These are phyloP conservation scores for Phytophthora pinifolia DNA, from an alignment of 352 stramenopile species.

Conservation along the genomic window DNA sequence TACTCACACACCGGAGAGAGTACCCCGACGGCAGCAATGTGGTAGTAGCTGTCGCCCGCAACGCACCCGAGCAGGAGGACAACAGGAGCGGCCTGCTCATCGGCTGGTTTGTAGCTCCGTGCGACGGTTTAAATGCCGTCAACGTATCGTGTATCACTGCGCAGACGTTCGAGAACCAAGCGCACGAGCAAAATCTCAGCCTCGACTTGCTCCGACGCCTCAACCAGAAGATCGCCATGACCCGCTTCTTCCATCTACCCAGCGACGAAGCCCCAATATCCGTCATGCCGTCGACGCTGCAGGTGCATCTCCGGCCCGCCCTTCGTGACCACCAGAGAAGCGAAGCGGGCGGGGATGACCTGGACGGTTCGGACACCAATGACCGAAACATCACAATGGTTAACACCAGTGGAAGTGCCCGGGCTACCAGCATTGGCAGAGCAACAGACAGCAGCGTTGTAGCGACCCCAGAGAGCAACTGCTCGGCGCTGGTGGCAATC, in stretches of 20 bases:
- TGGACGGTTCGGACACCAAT: not conserved
- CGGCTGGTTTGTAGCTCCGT: conserved; percentile 57
- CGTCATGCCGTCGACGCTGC: conserved; percentile 10
- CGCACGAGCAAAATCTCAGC: conserved; percentile 40
- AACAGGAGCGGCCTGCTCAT: conserved; percentile 48
- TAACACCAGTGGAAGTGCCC: conserved; percentile 7
- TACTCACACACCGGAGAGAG: conserved; percentile 57
- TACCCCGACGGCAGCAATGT: conserved; percentile 64
- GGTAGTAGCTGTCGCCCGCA: conserved; percentile 39
- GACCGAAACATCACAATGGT: not conserved
- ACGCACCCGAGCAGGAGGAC: conserved; percentile 22
- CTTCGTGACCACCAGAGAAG: conserved; percentile 18
- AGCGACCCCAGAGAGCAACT: conserved; percentile 15
- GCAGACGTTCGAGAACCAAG: conserved; percentile 36
- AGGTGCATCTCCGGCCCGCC: not conserved
- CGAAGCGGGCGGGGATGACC: not conserved
- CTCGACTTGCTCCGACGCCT: conserved; percentile 52
- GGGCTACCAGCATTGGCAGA: not conserved
- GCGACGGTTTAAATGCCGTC: conserved; percentile 33
- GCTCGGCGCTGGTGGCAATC: conserved; percentile 20
- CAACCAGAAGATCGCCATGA: conserved; percentile 29
- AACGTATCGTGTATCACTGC: conserved; percentile 62
- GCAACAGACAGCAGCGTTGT: not conserved
- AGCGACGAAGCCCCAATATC: not conserved
- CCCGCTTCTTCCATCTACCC: conserved; percentile 26